Percentiles rank a stretch among this genome's conserved stretches.
Evolutionary conservation across 129 eudicot species (phyloP).

Genomic region (Helianthus tuberosus): DNA sequence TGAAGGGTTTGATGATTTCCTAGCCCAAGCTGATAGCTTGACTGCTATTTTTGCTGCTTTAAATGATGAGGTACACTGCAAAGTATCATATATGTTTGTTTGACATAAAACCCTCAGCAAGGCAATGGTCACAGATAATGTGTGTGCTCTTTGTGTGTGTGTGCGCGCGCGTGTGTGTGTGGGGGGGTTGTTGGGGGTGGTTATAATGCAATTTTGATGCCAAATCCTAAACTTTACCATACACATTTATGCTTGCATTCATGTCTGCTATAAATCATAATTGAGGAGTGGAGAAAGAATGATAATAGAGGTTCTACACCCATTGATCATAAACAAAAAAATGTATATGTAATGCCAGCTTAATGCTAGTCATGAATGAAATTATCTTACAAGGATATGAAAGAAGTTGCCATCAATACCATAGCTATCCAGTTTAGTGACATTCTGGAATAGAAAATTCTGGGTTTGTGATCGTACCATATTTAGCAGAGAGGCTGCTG

Average conservation of each 20-base stretch:
- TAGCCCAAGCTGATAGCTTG: conserved; percentile 96
- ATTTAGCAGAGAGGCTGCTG: conserved; percentile 4
- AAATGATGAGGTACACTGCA: conserved; percentile 83
- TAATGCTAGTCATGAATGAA: neutral
- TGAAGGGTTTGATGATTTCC: conserved; percentile 82
- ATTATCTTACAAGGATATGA: neutral
- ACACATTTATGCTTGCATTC: neutral
- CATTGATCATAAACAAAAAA: conserved; percentile 1
- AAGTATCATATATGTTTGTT: conserved; percentile 1
- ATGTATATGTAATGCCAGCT: neutral
- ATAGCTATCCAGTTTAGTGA: conserved; percentile 6
- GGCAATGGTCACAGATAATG: neutral
- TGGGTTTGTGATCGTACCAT: neutral
- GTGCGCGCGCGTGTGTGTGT: neutral
- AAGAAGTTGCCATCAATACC: neutral
- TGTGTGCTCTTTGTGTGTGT: neutral
- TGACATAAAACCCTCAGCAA: neutral
- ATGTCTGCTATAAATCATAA: neutral
- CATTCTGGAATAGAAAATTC: neutral
- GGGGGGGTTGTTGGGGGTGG: neutral
- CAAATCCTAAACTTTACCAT: neutral
- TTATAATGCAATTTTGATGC: neutral
- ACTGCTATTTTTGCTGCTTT: conserved; percentile 94
- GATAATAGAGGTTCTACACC: neutral
- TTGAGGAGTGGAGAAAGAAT: neutral